Percentiles rank a stretch among this genome's conserved stretches.
Evolutionary conservation across 2,329 filamentous ascomycete genomes (phyloP).

Genomic region (Ophiostoma piceae): DNA sequence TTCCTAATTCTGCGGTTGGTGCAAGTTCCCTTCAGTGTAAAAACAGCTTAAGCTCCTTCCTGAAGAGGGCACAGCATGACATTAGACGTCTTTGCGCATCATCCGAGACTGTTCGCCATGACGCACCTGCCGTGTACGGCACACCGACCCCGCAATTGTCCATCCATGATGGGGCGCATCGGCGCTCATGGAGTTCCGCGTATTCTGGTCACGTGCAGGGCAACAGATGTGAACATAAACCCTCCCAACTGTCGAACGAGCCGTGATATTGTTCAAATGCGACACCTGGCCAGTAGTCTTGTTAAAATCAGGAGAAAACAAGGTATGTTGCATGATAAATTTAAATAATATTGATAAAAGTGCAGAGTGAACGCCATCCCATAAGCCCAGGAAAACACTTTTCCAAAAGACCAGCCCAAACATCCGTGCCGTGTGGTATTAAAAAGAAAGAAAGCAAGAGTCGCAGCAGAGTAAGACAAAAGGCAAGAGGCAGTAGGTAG

Average conservation of each 20-base stretch:
- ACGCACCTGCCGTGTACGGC: conserved; percentile 15
- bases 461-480: not conserved
- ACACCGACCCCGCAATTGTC: conserved; percentile 11
- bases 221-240: not conserved
- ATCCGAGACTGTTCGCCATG: not conserved
- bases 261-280: not conserved
- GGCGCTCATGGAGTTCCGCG: not conserved
- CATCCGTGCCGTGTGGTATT: conserved; percentile 14
- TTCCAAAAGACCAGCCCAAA: not conserved
- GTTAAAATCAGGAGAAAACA: not conserved
- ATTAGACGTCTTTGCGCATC: not conserved
- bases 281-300: not conserved
- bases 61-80: conserved; percentile 1
- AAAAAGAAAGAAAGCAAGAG: not conserved
- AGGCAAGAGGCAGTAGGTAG: not conserved
- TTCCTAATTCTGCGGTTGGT: not conserved
- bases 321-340: not conserved
- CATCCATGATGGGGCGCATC: conserved; percentile 8
- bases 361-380: not conserved
- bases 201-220: not conserved
- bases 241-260: not conserved
- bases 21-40: not conserved
- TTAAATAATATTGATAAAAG: not conserved
- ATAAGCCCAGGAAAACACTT: not conserved
- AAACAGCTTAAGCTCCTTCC: conserved; percentile 12